Evolutionary conservation across 108 stramenopile species (phyloP).

Genomic region (Nitzschia putrida): DNA sequence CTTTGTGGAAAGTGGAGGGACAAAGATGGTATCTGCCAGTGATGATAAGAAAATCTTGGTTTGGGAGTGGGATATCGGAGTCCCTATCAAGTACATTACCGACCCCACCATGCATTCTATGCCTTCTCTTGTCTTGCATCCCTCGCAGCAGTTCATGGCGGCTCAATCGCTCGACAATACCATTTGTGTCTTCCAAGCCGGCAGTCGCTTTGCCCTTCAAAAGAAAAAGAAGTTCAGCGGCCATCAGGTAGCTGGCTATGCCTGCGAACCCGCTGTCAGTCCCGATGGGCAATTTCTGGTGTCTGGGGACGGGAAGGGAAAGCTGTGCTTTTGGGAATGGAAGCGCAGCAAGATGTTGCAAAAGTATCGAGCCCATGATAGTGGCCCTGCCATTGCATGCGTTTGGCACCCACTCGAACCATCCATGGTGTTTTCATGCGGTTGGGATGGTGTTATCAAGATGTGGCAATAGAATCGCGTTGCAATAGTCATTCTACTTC

Average conservation of each 20-base stretch:
- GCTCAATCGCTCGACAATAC: conserved; percentile 96
- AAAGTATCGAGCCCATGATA: conserved; percentile 91
- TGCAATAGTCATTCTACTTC: not conserved
- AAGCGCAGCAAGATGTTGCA: conserved; percentile 75
- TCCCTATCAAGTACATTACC: conserved; percentile 98
- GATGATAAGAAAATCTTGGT: conserved; percentile 95
- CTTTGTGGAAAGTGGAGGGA: conserved; percentile 91
- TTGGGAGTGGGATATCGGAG: conserved; percentile 99
- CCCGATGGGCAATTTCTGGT: conserved; percentile 95
- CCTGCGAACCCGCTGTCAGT: conserved; percentile 89
- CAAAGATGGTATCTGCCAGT: conserved; percentile 89
- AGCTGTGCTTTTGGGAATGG: conserved; percentile 97
- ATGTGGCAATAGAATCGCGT: conserved; percentile 88
- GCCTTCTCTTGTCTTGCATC: conserved; percentile 90
- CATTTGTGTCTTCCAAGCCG: conserved; percentile 89
- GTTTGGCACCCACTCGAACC: conserved; percentile 97
- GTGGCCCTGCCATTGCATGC: conserved; percentile 90
- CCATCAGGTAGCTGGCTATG: conserved; percentile 95
- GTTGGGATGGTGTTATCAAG: conserved; percentile 99
- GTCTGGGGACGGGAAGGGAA: conserved; percentile 95
- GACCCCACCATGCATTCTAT: conserved; percentile 99
- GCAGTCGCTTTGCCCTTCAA: conserved; percentile 81
- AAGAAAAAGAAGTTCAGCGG: conserved; percentile 95
- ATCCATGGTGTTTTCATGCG: conserved; percentile 91
- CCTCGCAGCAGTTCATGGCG: conserved; percentile 73